Percentiles rank a stretch among this genome's conserved stretches.
Conservation (phyloP, 2,329 filamentous ascomycete species). For the Fusarium tuaranense region DNA sequence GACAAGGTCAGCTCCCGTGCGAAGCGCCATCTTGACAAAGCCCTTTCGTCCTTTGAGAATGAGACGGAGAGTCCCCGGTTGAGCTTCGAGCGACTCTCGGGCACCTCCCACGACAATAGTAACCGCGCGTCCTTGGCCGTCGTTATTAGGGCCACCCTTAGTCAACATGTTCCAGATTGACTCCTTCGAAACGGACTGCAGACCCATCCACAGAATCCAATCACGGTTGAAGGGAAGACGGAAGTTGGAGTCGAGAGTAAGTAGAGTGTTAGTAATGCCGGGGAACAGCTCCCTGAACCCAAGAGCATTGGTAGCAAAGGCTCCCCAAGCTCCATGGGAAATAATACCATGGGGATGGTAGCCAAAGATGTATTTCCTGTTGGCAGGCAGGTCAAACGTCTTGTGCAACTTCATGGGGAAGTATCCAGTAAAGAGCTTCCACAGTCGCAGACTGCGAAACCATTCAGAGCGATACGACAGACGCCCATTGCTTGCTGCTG, state of each 20-base stretch:
- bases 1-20: constrained; percentile 92
- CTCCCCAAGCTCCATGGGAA: constrained; percentile 92
- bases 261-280: constrained; percentile 91
- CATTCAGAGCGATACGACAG: constrained; percentile 80
- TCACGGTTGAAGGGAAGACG: constrained; percentile 93
- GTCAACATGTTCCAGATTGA: constrained; percentile 90
- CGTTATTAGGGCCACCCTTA: constrained; percentile 79
- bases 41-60: constrained; percentile 88
- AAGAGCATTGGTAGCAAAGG: constrained; percentile 90
- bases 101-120: constrained; percentile 96
- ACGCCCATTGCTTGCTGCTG: constrained; percentile 79
- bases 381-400: constrained; percentile 80
- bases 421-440: constrained; percentile 92
- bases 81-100: constrained; percentile 89
- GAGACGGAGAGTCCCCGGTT: constrained; percentile 80
- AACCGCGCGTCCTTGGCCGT: constrained; percentile 94
- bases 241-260: constrained; percentile 97
- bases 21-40: constrained; percentile 92
- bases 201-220: constrained; percentile 89
- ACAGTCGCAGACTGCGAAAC: constrained; percentile 78
- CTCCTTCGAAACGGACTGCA: constrained; percentile 90
- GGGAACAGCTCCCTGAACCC: constrained; percentile 91
- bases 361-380: constrained; percentile 94
- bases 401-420: constrained; percentile 92
- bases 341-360: constrained; percentile 99